Percentiles rank a stretch among this genome's conserved stretches.
These are phyloP conservation scores for Cyclotella sp. DNA, from an alignment of 108 stramenopile species.

Conservation along the genomic window DNA sequence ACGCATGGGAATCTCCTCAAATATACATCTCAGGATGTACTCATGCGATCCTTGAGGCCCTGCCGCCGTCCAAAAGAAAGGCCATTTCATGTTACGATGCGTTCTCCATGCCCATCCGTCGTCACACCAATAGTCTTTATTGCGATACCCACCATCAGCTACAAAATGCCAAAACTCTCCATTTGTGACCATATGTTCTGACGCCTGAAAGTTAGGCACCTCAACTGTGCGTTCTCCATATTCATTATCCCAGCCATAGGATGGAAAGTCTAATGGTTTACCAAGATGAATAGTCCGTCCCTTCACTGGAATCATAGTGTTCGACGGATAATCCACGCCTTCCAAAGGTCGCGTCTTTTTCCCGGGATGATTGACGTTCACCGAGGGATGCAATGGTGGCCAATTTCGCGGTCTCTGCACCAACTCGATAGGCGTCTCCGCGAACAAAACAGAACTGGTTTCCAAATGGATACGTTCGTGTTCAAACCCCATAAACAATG, in stretches of 20 bases:
- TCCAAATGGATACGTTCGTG: slow-evolving; percentile 97
- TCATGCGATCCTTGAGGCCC: slow-evolving; percentile 91
- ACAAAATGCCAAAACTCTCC: slow-evolving; percentile 96
- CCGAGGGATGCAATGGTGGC: slow-evolving; percentile 82
- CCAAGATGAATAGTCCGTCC: slow-evolving; percentile 73
- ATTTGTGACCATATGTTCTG: slow-evolving; percentile 92
- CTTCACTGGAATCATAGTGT: slow-evolving; percentile 70
- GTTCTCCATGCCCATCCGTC: slow-evolving; percentile 93
- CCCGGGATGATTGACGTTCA: slow-evolving; percentile 16
- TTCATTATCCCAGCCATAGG: slow-evolving; percentile 97
- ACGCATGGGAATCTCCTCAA: slow-evolving; percentile 87
- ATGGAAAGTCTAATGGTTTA: slow-evolving; percentile 88
- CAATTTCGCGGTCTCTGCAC: slow-evolving; percentile 84
- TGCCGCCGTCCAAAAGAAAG: slow-evolving; percentile 87
- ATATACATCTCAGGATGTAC: slow-evolving; percentile 88
- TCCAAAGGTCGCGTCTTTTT: slow-evolving; percentile 58
- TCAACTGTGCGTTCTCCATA: slow-evolving; percentile 84
- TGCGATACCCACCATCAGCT: slow-evolving; percentile 88
- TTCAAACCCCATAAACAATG: slow-evolving; percentile 90
- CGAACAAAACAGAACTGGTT: slow-evolving; percentile 93
- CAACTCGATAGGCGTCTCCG: slow-evolving; percentile 85
- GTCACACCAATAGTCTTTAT: slow-evolving; percentile 86
- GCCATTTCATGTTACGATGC: slow-evolving; percentile 93
- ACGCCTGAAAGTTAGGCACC: slow-evolving; percentile 84
- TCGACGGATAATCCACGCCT: slow-evolving; percentile 70